Percentiles rank a stretch among this genome's conserved stretches.
Evolutionary conservation across 768 basidiomycete genomes (phyloP).

Genomic region (Hortiboletus flavorubellus): DNA sequence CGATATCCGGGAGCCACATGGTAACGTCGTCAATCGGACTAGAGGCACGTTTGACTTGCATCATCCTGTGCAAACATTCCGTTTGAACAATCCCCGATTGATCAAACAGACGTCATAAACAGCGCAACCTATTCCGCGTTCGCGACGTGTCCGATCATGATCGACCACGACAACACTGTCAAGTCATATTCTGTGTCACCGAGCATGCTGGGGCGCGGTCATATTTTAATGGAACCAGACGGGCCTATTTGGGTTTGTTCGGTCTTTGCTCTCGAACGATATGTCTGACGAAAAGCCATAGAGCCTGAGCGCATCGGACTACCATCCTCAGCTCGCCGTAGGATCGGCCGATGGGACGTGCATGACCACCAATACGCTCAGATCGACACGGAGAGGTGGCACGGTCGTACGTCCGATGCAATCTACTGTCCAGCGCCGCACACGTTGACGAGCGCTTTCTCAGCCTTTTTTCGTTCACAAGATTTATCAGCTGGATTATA

Average conservation of each 20-base stretch:
- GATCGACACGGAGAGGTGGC: conserved; percentile 66
- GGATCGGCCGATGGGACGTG: conserved; percentile 84
- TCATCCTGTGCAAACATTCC: neutral
- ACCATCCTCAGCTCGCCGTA: conserved; percentile 81
- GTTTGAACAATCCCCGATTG: neutral
- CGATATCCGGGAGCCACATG: conserved; percentile 69
- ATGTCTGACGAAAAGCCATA: conserved; percentile 26
- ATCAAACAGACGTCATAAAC: conserved; percentile 61
- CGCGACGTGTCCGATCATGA: conserved; percentile 66
- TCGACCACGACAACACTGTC: conserved; percentile 79
- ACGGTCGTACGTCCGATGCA: conserved; percentile 51
- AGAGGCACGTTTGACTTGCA: conserved; percentile 46
- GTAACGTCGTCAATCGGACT: conserved; percentile 71
- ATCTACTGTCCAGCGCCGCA: neutral
- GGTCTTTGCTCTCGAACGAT: neutral
- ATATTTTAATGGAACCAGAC: conserved; percentile 65
- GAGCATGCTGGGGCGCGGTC: conserved; percentile 69
- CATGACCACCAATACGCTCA: conserved; percentile 67
- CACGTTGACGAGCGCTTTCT: neutral
- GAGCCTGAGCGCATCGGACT: conserved; percentile 75
- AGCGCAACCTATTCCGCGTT: conserved; percentile 65
- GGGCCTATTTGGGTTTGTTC: conserved; percentile 82
- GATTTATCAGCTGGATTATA: conserved; percentile 87
- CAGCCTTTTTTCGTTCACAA: conserved; percentile 77
- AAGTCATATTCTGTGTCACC: conserved; percentile 74